Conservation (phyloP, 208 protist species). For the Acanthamoeba sp. region DNA sequence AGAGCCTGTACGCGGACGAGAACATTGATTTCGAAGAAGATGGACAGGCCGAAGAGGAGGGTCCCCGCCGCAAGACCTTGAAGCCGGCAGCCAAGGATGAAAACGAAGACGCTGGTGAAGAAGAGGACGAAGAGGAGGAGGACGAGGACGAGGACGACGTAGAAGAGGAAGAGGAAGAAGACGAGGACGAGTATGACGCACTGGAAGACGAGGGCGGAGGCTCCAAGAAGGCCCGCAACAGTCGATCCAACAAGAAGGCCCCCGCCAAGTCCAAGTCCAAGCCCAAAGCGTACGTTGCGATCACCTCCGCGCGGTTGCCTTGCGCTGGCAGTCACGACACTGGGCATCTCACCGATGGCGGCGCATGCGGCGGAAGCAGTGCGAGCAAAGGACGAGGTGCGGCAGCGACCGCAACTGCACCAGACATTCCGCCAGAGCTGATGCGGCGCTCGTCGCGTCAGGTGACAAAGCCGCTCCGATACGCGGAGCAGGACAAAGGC, state of each 20-base stretch:
- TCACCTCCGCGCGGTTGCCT: not conserved
- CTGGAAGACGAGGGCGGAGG: not conserved
- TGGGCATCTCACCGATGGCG: not conserved
- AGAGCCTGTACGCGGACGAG: constrained; percentile 48
- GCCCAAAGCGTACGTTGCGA: not conserved
- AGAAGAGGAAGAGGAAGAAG: constrained; percentile 40
- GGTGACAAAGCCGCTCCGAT: constrained; percentile 31
- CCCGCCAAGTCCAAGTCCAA: constrained; percentile 1
- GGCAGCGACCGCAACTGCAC: not conserved
- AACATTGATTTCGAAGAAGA: constrained; percentile 61
- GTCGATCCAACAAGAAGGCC: not conserved
- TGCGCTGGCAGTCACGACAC: not conserved
- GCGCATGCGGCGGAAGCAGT: not conserved
- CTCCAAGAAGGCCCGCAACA: not conserved
- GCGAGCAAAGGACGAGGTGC: not conserved
- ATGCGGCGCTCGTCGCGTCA: constrained; percentile 20
- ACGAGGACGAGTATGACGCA: constrained; percentile 31
- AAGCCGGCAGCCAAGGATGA: not conserved
- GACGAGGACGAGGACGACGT: constrained; percentile 8
- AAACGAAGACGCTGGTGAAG: not conserved
- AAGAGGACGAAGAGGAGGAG: not conserved
- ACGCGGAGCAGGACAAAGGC: constrained; percentile 64
- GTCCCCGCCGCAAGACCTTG: not conserved
- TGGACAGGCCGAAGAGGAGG: not conserved
- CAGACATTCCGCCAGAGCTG: constrained; percentile 26